Conservation (phyloP, 169 alveolate species). For the Perkinsus marinus region DNA sequence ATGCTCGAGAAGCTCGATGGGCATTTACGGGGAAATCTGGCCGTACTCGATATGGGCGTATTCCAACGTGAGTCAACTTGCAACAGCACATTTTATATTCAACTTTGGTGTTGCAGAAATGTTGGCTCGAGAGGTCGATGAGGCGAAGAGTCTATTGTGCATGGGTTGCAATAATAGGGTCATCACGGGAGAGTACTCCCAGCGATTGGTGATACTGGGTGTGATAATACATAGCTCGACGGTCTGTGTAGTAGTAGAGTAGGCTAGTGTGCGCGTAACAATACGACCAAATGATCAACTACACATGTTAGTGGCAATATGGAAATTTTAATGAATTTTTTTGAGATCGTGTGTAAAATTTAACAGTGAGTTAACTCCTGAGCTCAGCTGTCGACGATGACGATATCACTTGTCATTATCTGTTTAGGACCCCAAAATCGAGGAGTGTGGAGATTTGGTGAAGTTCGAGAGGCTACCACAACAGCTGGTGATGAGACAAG, state of each 20-base stretch:
- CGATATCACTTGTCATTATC: no score
- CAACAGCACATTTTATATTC: not conserved
- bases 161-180: not conserved
- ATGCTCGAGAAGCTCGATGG: not conserved
- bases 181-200: not conserved
- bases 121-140: not conserved
- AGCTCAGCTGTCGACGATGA: no score
- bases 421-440: not conserved
- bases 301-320: no score
- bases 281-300: no score
- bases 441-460: not conserved
- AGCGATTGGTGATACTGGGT: not conserved
- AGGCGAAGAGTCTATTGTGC: not conserved
- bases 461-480: not conserved
- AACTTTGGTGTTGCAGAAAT: not conserved
- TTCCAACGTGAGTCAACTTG: not conserved
- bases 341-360: no score
- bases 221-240: no score
- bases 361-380: no score
- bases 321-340: no score
- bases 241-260: no score
- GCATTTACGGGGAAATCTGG: not conserved
- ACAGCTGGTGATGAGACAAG: not conserved
- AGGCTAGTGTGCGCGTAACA: no score
- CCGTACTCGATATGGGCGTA: not conserved